Conservation (phyloP, 352 stramenopile species). For the Globisporangium viniferum region DNA sequence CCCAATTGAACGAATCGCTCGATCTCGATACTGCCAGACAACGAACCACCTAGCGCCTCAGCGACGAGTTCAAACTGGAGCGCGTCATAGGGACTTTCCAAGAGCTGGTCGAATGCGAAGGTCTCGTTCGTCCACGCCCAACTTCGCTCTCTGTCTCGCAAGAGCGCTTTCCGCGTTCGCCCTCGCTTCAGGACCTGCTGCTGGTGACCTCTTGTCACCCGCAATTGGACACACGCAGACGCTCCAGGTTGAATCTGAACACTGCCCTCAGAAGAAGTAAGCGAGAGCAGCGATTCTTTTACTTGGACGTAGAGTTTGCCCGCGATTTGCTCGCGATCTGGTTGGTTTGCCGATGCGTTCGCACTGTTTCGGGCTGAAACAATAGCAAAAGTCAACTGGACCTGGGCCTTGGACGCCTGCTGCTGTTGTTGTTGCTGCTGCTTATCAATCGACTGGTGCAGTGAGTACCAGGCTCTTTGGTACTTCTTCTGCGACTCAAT, state of each 20-base stretch:
- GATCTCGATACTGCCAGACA: background rate
- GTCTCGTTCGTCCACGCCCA: slow-evolving; percentile 31
- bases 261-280: too few relatives aligned
- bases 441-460: background rate
- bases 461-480: slow-evolving; percentile 9
- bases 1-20: background rate
- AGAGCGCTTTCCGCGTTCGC: slow-evolving; percentile 6
- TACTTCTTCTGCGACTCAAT: background rate
- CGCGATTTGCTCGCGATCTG: background rate
- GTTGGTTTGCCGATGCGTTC: background rate
- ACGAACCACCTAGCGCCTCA: background rate
- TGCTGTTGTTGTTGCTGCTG: background rate
- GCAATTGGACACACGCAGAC: slow-evolving; percentile 16
- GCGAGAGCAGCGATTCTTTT: background rate
- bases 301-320: slow-evolving; percentile 9
- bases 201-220: background rate
- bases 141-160: background rate
- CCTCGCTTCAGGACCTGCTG: background rate
- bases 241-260: slow-evolving; percentile 4
- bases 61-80: slow-evolving; percentile 10
- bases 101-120: slow-evolving; percentile 8
- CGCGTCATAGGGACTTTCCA: background rate
- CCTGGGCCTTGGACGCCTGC: background rate
- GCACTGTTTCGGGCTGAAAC: background rate
- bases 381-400: slow-evolving; percentile 12